phyloP scores from a whole-genome alignment of 1,139 yeast genomes.

The Geotrichum reessii region DNA sequence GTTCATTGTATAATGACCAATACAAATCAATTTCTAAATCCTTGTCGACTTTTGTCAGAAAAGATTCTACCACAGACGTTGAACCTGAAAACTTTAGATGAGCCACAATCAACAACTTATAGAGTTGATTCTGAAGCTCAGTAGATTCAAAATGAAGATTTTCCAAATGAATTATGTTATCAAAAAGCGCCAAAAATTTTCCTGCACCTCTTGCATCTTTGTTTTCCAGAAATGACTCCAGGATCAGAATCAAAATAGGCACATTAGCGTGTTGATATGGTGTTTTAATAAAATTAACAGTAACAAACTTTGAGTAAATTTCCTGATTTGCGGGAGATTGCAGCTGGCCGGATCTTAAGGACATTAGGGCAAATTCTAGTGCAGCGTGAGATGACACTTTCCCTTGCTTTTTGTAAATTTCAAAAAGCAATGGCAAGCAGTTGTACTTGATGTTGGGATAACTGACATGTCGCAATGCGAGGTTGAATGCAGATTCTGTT shows the following conservation, averaged over 20 bases:
- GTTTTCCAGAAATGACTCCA: constrained; percentile 4
- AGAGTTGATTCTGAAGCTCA: not conserved
- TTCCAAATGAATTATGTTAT: not conserved
- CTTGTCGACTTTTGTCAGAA: not conserved
- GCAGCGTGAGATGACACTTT: constrained; percentile 9
- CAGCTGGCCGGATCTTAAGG: not conserved
- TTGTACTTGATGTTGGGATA: constrained; percentile 11
- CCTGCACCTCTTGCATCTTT: constrained; percentile 3
- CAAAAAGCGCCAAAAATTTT: constrained; percentile 9
- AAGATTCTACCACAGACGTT: not conserved
- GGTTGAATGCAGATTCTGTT: constrained; percentile 5
- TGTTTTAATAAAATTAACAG: constrained; percentile 1
- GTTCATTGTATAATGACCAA: constrained; percentile 5
- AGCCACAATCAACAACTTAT: constrained; percentile 7
- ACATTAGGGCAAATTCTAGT: constrained; percentile 6
- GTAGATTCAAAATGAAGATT: not conserved
- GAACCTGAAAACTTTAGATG: constrained; percentile 7
- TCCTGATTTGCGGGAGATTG: not conserved
- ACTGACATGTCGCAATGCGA: constrained; percentile 2
- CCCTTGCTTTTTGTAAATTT: not conserved
- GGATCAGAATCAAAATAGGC: not conserved
- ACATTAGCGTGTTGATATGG: constrained; percentile 9
- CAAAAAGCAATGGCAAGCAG: constrained; percentile 16
- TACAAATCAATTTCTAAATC: constrained; percentile 12
- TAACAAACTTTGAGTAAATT: constrained; percentile 4